These are phyloP conservation scores for Fusarium graminum DNA, from an alignment of 2,329 filamentous ascomycete genomes.

Conservation along the genomic window DNA sequence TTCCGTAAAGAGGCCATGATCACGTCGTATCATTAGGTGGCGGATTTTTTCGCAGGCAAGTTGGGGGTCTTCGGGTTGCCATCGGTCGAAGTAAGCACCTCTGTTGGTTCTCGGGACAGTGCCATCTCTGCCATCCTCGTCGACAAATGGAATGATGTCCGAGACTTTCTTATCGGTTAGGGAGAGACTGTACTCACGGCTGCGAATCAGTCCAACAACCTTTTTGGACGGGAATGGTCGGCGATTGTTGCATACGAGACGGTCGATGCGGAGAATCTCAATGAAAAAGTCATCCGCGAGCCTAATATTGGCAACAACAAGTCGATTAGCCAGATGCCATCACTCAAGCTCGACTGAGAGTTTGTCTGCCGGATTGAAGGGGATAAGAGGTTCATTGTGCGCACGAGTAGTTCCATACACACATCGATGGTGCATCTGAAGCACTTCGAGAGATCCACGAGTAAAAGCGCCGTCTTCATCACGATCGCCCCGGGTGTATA, in stretches of 20 bases:
- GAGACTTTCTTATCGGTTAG: background rate
- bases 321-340: background rate
- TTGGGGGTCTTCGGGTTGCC: background rate
- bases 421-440: conserved; percentile 3
- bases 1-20: no score
- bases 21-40: background rate
- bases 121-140: background rate
- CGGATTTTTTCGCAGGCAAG: background rate
- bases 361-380: background rate
- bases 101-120: background rate
- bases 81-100: background rate
- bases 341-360: background rate
- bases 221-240: no score
- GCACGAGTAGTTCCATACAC: background rate
- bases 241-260: no score
- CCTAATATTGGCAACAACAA: background rate
- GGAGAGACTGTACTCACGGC: no score
- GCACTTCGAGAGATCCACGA: background rate
- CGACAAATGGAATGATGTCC: background rate
- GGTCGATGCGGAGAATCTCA: background rate
- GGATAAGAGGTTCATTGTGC: background rate
- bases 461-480: background rate
- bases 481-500: background rate
- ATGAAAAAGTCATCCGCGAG: background rate
- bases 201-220: no score